A percentile compares a stretch with the other conserved stretches of the same genome.
Conservation (phyloP, 352 stramenopile species). For the Pythium dissimile region DNA sequence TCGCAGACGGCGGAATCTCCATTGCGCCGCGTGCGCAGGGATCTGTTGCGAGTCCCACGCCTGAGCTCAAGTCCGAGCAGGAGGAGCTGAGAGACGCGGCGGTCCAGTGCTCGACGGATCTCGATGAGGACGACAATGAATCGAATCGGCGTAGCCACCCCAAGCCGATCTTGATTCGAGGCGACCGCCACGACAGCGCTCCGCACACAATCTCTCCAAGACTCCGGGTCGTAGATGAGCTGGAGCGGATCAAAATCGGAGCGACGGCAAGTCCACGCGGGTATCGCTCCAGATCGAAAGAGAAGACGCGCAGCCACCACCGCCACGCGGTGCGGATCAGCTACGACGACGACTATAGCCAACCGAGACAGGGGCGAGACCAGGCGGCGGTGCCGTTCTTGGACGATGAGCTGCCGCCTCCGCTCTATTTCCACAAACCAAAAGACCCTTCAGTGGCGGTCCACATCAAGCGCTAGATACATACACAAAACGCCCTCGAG, state of each 20-base stretch:
- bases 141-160: neutral
- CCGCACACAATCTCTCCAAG: neutral
- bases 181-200: neutral
- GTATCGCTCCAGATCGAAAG: neutral
- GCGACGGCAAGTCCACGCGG: neutral
- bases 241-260: slow-evolving; percentile 5
- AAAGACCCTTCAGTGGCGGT: neutral
- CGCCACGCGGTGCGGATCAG: neutral
- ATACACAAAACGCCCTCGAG: too few relatives aligned
- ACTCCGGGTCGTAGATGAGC: slow-evolving; percentile 3
- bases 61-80: neutral
- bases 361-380: neutral
- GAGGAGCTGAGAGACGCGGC: slow-evolving; percentile 3
- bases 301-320: neutral
- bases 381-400: neutral
- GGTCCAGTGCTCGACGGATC: slow-evolving; percentile 3
- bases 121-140: neutral
- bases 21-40: neutral
- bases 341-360: neutral
- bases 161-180: slow-evolving; percentile 12
- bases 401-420: slow-evolving; percentile 8
- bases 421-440: slow-evolving; percentile 18
- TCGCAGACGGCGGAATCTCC: too few relatives aligned
- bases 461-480: neutral
- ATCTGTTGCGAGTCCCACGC: too few relatives aligned